These are phyloP conservation scores for Hirschfeldia incana DNA, from an alignment of 345 rosid species.

Conservation along the genomic window DNA sequence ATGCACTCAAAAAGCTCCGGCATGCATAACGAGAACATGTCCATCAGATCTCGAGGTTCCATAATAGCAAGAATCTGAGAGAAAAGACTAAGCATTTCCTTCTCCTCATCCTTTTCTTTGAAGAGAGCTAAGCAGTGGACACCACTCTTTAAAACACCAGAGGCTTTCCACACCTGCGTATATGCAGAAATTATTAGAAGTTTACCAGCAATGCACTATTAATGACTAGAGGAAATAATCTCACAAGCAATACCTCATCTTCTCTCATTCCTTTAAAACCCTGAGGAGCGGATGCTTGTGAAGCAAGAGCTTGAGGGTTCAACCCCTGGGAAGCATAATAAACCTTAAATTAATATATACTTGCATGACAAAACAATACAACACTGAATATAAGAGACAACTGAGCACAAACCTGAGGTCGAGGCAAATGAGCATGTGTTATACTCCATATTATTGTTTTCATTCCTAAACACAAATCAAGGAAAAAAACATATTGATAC, in stretches of 20 bases:
- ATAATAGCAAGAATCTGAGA: slow-evolving; percentile 91
- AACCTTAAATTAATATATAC: slow-evolving; percentile 45
- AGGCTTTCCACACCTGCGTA: slow-evolving; percentile 90
- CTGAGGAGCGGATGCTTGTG: slow-evolving; percentile 70
- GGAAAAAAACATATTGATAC: background rate
- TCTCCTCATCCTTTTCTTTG: slow-evolving; percentile 98
- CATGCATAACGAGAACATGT: slow-evolving; percentile 97
- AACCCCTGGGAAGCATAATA: slow-evolving; percentile 60
- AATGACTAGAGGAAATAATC: slow-evolving; percentile 20
- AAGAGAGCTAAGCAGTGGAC: slow-evolving; percentile 96
- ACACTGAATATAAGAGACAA: slow-evolving; percentile 31
- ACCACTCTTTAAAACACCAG: slow-evolving; percentile 95
- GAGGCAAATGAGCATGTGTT: slow-evolving; percentile 95
- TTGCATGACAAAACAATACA: background rate
- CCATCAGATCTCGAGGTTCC: slow-evolving; percentile 99
- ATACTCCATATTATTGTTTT: slow-evolving; percentile 97
- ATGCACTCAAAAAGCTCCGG: slow-evolving; percentile 98
- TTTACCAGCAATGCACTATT: slow-evolving; percentile 8
- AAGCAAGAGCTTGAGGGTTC: slow-evolving; percentile 65
- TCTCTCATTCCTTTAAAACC: slow-evolving; percentile 94
- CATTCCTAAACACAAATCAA: slow-evolving; percentile 66
- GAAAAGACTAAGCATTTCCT: slow-evolving; percentile 82
- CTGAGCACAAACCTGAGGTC: slow-evolving; percentile 71
- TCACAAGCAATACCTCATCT: slow-evolving; percentile 74
- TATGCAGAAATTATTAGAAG: slow-evolving; percentile 37